Evolutionary conservation across 176 grass and related monocot genomes (phyloP), one percentile per base, ranked within the genome.

Genomic region (Aegilops tauschii): DNA sequence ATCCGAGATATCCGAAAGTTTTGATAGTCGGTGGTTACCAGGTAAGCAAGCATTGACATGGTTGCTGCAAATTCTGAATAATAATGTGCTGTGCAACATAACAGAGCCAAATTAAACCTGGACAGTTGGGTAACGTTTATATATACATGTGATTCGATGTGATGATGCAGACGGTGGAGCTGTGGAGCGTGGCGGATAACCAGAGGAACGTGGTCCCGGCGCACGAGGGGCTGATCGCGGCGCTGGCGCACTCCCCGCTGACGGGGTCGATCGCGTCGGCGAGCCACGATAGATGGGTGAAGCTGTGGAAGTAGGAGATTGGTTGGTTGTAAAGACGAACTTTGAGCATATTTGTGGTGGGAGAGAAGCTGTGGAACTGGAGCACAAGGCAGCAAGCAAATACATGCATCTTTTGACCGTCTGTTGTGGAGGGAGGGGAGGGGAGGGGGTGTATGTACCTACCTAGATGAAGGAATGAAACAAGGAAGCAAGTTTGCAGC

Each of bases 21-120:
- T 61, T 96, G 86, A 87, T 99, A 14, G 91, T 99, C 28, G 94
- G 97, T 62, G 94, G 94, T 59, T 99, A 99, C 86, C 87, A 99
- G 94, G 97, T 94, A 95, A 85, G 62, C 59, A 21, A 20, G 6
- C 36, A 6, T 44, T 70, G 3, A 8, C 12, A 72, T 69, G n/a
- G 32, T 58, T 58, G 17, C 52, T 58, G 17, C 17, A 8, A 58
- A 58, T 58, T 58, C 17, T 58, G 52, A 58, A 58, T 45, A 58
- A 58, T 61, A 83, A 78, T 54, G 20, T 85, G 25, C 5, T 25
- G 3, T 32, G 16, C 28, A 27, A 20, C 13, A 56, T 1, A 56
- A 56, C 2, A 18, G 17, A 18, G 52, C 0, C 5, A 56, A 56
- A 50, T 16, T 49, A 49, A 18, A 56, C 54, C 54, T 58, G 6